A percentile compares a stretch with the other conserved stretches of the same genome.
These are phyloP conservation scores for Boletus hoseneyae DNA, from an alignment of 1,284 basidiomycete species.

Conservation along the genomic window DNA sequence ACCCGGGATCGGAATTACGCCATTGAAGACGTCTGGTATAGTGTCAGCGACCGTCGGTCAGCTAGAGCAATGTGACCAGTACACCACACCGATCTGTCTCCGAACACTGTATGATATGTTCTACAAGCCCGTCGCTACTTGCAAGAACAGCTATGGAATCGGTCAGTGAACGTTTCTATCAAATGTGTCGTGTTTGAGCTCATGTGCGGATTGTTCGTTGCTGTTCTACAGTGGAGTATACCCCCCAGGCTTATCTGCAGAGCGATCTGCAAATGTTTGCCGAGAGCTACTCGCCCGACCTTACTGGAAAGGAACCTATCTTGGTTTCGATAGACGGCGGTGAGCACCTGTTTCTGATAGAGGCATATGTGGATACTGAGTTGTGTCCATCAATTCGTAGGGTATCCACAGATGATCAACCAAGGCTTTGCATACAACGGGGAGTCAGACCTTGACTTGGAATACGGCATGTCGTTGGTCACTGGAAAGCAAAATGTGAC, in stretches of 20 bases:
- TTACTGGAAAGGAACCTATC: slow-evolving; percentile 35
- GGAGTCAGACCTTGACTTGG: too few species aligned
- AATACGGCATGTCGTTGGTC: too few species aligned
- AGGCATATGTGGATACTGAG: background rate
- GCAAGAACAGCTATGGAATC: slow-evolving; percentile 48
- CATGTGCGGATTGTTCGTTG: slow-evolving; percentile 10
- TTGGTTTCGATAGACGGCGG: slow-evolving; percentile 47
- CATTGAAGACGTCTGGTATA: too few species aligned
- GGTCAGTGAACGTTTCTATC: slow-evolving; percentile 27
- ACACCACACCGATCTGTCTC: too few species aligned
- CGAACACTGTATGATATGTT: slow-evolving; percentile 27
- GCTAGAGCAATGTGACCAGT: too few species aligned
- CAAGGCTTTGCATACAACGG: too few species aligned
- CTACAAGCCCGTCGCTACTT: slow-evolving; percentile 37
- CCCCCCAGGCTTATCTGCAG: slow-evolving; percentile 43
- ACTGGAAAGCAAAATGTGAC: too few species aligned
- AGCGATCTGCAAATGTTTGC: slow-evolving; percentile 47
- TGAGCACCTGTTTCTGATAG: slow-evolving; percentile 5
- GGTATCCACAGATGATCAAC: too few species aligned
- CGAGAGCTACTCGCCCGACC: slow-evolving; percentile 32
- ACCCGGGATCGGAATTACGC: too few species aligned
- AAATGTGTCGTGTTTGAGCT: background rate
- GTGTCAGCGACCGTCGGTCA: too few species aligned
- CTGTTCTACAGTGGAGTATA: slow-evolving; percentile 34
- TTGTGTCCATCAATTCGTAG: slow-evolving; percentile 21